These are phyloP conservation scores for sorghum (Sorghum bicolor) DNA, from an alignment of 176 grass and related monocot species.

Conservation along the genomic window DNA sequence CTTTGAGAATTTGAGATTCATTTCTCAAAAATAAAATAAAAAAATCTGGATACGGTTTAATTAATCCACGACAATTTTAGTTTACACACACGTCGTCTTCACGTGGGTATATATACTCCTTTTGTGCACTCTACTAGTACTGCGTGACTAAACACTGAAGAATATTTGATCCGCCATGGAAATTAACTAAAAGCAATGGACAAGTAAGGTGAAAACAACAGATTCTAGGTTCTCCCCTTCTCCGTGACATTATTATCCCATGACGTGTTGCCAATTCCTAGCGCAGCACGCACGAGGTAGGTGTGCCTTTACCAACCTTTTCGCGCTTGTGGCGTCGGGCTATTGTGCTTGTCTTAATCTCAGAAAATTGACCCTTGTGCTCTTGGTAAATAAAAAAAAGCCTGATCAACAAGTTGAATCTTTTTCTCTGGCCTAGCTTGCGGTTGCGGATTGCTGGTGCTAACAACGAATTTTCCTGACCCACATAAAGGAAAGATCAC, in stretches of 20 bases:
- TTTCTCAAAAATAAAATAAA: too few species aligned
- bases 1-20: too few species aligned
- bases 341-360: slow-evolving; percentile 35
- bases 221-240: background rate
- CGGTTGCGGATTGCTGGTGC: too few species aligned
- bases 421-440: too few species aligned
- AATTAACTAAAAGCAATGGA: background rate
- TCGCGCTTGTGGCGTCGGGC: background rate
- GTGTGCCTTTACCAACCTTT: background rate
- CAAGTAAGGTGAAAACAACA: background rate
- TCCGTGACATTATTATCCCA: background rate
- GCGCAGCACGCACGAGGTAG: background rate
- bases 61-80: background rate
- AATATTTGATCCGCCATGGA: background rate
- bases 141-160: background rate
- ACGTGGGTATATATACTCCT: background rate
- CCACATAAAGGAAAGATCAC: too few species aligned
- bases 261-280: background rate
- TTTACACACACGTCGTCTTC: background rate
- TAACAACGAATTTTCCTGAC: too few species aligned
- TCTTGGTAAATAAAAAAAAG: background rate
- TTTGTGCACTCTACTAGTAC: background rate
- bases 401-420: background rate
- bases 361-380: background rate
- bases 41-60: background rate